Base-by-base conservation (phyloP, 495 filamentous ascomycete genomes). In the Aspergillus kassunensis region DNA sequence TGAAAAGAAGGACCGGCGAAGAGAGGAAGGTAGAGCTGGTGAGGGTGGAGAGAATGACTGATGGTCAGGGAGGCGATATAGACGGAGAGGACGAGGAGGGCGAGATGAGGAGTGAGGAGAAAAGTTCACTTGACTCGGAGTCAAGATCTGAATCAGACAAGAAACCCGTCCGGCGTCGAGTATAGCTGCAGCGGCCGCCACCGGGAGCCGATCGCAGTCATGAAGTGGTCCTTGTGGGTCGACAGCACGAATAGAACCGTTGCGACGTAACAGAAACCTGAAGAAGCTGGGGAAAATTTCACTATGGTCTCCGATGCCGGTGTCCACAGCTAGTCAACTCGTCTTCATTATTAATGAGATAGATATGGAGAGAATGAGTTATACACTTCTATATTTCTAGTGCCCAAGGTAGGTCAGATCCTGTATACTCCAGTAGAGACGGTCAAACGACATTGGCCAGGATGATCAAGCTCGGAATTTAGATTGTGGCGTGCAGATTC, bases 251-350 rank as follows among this genome's bases (percentile, higher is more conserved):
- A 46, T 46, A 1, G 30, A 16, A 15, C 16, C 11, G 19, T 20
- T 24, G 44, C 44, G 30, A 46, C 44, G 44, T 46, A 46, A 46
- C 19, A 46, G 19, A 46, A 46, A 46, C 30, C 25, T n/a, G 18
- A 24, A 24, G 44, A 46, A 46, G 16, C 44, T 35, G 44, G 44
- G 44, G 44, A 46, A 46, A 46, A 35, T 46, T 46, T 46, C 44
- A 34, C 21, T 15, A 46, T 6, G 18, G 7, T 16, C 44, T 46
- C 44, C 44, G 44, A 46, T 46, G 44, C 44, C 44, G 44, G 44
- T 15, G 44, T 4, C 30, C 12, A 35, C 44, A 23, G 44, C 44
- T 35, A 46, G 44, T 46, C 30, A 35, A 15, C 16, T 18, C 7
- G 4, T 30, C 30, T 20, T 24, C 19, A 40, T 40, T 40, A 40